Conservation (phyloP, 495 filamentous ascomycete species). For the Durotheca rogersii region DNA sequence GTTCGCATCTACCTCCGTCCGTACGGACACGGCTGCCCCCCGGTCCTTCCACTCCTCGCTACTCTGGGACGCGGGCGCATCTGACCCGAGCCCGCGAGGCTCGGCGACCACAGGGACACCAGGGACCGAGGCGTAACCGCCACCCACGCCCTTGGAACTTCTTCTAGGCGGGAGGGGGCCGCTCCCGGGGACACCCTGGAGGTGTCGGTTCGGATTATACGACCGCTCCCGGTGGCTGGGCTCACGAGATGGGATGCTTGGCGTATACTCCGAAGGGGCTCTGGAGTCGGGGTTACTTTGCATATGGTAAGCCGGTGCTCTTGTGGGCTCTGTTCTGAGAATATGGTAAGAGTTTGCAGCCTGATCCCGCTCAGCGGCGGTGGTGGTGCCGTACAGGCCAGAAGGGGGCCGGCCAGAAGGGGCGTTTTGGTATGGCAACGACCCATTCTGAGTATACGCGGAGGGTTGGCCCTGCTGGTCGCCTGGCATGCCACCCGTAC, state of each 20-base stretch:
- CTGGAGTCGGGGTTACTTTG: conserved; percentile 61
- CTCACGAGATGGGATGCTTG: conserved; percentile 67
- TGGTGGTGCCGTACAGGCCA: conserved; percentile 49
- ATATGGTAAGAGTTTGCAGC: conserved; percentile 48
- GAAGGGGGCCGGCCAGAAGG: conserved; percentile 56
- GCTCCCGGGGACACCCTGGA: conserved; percentile 52
- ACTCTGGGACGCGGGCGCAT: conserved; percentile 65
- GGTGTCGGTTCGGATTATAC: conserved; percentile 58
- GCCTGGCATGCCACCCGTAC: conserved; percentile 5
- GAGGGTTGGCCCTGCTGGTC: conserved; percentile 20
- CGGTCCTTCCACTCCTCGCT: conserved; percentile 96
- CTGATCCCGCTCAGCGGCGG: conserved; percentile 38
- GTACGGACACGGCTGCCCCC: conserved; percentile 77
- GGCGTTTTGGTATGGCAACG: conserved; percentile 26
- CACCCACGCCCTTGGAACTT: conserved; percentile 63
- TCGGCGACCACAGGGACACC: conserved; percentile 40
- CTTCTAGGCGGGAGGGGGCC: conserved; percentile 63
- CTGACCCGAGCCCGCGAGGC: conserved; percentile 57
- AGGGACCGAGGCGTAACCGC: conserved; percentile 47
- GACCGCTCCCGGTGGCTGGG: conserved; percentile 67
- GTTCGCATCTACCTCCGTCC: conserved; percentile 78
- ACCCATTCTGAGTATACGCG: conserved; percentile 30
- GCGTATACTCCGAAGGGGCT: conserved; percentile 59
- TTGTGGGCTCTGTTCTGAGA: conserved; percentile 65
- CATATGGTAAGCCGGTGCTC: conserved; percentile 58